A percentile compares a stretch with the other conserved stretches of the same genome.
Evolutionary conservation across 345 rosid genomes (phyloP).

Genomic region (Populus nigra): DNA sequence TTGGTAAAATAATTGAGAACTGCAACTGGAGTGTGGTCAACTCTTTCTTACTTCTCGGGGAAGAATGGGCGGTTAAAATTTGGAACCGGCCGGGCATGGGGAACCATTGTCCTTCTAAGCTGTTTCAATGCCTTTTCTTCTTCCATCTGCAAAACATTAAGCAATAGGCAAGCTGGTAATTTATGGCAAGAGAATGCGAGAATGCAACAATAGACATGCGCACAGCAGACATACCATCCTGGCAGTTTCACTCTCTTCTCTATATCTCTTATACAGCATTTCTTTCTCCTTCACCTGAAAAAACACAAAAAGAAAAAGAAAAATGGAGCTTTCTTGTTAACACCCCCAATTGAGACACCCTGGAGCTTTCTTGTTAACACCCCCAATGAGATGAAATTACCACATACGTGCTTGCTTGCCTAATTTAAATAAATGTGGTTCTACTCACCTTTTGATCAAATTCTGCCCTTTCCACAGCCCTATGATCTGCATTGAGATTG

Average conservation of each 20-base stretch:
- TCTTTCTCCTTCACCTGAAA: slow-evolving; percentile 89
- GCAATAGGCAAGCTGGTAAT: not conserved
- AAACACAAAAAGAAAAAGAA: slow-evolving; percentile 1
- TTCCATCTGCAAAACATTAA: slow-evolving; percentile 47
- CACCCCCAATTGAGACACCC: no score
- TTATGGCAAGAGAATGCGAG: not conserved
- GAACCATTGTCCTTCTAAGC: slow-evolving; percentile 86
- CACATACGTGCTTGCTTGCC: no score
- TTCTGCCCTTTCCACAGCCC: slow-evolving; percentile 82
- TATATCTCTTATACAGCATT: slow-evolving; percentile 71
- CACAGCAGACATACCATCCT: slow-evolving; percentile 50
- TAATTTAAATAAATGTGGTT: no score
- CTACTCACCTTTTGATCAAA: slow-evolving; percentile 74
- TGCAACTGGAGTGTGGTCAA: not conserved
- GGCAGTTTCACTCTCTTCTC: slow-evolving; percentile 90
- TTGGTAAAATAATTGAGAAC: not conserved
- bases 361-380: no score
- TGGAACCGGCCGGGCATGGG: slow-evolving; percentile 85
- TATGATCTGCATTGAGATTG: slow-evolving; percentile 59
- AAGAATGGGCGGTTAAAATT: slow-evolving; percentile 80
- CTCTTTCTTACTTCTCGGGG: slow-evolving; percentile 60
- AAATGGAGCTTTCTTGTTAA: not conserved
- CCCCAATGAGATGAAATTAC: not conserved
- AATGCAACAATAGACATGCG: not conserved
- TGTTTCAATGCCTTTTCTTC: slow-evolving; percentile 92